These are phyloP conservation scores for Olyra latifolia DNA, from an alignment of 176 grass and related monocot genomes.

Conservation along the genomic window DNA sequence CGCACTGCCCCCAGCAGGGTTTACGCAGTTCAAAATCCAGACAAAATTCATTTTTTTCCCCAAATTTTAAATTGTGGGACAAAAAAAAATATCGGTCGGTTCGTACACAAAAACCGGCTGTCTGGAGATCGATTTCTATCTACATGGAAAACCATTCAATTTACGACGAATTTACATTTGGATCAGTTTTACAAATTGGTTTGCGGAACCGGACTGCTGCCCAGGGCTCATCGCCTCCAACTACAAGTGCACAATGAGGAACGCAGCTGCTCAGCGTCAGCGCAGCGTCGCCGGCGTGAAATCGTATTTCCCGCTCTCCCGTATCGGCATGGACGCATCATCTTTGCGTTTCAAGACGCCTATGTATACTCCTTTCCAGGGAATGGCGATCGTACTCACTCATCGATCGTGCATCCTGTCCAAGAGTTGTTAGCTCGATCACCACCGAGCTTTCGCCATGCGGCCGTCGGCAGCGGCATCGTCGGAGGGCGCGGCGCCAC, in stretches of 20 bases:
- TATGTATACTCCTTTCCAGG: neutral
- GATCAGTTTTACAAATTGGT: neutral
- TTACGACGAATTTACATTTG: too few relatives aligned
- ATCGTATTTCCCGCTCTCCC: neutral
- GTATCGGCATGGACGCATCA: neutral
- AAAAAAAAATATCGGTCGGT: too few relatives aligned
- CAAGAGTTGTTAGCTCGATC: neutral
- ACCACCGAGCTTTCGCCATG: constrained; percentile 7
- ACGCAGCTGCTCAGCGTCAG: neutral
- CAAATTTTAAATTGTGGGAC: too few relatives aligned
- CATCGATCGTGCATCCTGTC: neutral
- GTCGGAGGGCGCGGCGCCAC: neutral
- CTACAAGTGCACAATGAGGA: neutral
- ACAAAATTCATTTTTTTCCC: too few relatives aligned
- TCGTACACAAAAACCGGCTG: too few relatives aligned
- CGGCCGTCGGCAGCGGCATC: neutral
- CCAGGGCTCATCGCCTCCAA: too few relatives aligned
- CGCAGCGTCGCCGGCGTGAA: neutral
- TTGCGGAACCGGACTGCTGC: too few relatives aligned
- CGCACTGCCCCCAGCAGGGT: too few relatives aligned
- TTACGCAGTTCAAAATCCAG: too few relatives aligned
- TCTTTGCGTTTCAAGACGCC: constrained; percentile 32
- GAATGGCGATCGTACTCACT: neutral
- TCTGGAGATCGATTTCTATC: too few relatives aligned
- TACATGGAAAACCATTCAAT: too few relatives aligned